Evolutionary conservation across 1,284 basidiomycete species (phyloP).

Genomic region (Boletus sp.): DNA sequence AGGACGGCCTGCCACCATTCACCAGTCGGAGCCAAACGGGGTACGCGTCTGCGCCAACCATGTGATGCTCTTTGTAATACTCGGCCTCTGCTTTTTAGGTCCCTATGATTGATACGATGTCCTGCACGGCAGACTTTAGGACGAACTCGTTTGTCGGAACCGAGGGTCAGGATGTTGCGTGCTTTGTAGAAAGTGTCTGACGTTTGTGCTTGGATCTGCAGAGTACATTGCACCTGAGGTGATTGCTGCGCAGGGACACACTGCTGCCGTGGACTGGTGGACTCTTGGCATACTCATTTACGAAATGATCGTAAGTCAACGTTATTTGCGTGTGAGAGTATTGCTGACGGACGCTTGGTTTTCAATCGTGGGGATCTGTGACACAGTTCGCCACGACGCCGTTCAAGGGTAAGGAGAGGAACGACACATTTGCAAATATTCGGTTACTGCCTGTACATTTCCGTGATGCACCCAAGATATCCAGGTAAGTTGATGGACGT

Average conservation of each 20-base stretch:
- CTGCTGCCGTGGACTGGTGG: conserved; percentile 99
- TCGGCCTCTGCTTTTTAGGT: conserved; percentile 43
- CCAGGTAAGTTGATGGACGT: conserved; percentile 56
- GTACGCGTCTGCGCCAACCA: conserved; percentile 41
- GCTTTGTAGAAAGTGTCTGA: conserved; percentile 21
- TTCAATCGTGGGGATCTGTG: conserved; percentile 12
- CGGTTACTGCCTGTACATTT: conserved; percentile 85
- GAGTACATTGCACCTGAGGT: conserved; percentile 99
- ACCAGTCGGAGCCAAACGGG: conserved; percentile 85
- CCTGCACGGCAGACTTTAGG: conserved; percentile 95
- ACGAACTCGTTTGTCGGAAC: conserved; percentile 99
- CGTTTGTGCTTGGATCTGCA: conserved; percentile 36
- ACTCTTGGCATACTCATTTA: conserved; percentile 97
- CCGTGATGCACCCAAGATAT: conserved; percentile 81
- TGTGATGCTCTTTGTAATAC: conserved; percentile 17
- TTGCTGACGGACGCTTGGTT: conserved; percentile 18
- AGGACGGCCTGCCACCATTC: conserved; percentile 86
- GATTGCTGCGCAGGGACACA: conserved; percentile 96
- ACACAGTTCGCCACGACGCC: conserved; percentile 92
- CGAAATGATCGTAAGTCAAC: conserved; percentile 94
- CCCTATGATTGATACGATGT: conserved; percentile 93
- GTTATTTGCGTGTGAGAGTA: conserved; percentile 25
- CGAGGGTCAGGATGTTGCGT: conserved; percentile 62
- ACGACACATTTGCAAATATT: conserved; percentile 96
- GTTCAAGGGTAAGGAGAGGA: conserved; percentile 94